Base-by-base conservation (phyloP, 2,329 filamentous ascomycete genomes). In the Alternaria gaisen region DNA sequence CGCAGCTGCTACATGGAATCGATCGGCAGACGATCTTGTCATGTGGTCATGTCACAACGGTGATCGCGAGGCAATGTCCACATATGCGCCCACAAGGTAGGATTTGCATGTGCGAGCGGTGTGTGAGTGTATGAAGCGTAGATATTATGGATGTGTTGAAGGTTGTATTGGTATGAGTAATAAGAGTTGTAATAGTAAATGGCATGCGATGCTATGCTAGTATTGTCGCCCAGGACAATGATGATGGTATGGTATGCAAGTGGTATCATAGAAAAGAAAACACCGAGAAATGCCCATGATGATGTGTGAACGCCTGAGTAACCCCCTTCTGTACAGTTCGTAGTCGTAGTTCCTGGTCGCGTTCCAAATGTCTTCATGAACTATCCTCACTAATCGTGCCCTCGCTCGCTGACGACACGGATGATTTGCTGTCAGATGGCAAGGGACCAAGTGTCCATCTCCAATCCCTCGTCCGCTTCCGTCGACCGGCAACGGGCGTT, bases 381-480 rank as follows among this genome's bases (percentile, higher is more conserved):
- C 74, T 77, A 59, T 77, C 74, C n/a, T 75, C 70, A 54, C 67
- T 71, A 16, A 64, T 64, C 5, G 65, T 65, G 9, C 66, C 56
- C 12, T 71, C 69, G 54, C 68, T 72, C 24, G 62, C 62, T 11
- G 72, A 67, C 5, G 71, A 69, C 18, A 66, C 47, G n/a, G 68
- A 68, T 43, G 67, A 69, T 44, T 68, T 70, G 65, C 62, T 66
- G 9, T 68, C 63, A 5, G 61, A 63, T 5, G 74, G 67, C 24
- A 84, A 63, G 11, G 84, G 81, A 1, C 82, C 84, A 11, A 88
- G 73, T 1, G 86, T 88, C 86, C 86, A 88, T 47, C 81, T 78
- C 86, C 86, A 88, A 66, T 86, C 82, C 20, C 85, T 74, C 26
- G 82, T 82, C 40, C 83, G 80, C 71, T 87, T 87, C 61, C 79